Conservation (phyloP, 2,329 filamentous ascomycete species). For the Xylaria sp. region DNA sequence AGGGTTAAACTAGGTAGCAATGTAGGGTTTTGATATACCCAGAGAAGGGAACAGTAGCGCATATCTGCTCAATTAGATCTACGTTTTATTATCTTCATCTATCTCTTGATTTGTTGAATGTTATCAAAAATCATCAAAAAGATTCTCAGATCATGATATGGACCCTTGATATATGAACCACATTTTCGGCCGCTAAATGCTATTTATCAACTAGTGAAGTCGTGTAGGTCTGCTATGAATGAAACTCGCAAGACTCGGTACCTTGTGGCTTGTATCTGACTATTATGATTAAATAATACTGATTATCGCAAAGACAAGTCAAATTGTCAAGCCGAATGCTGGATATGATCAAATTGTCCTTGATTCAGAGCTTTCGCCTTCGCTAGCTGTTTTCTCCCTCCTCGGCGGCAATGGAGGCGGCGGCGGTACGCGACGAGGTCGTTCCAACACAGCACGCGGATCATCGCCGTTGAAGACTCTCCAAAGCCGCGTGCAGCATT, state of each 20-base stretch:
- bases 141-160: background rate
- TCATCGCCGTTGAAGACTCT: conserved; percentile 54
- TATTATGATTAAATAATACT: too few relatives aligned
- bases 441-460: conserved; percentile 29
- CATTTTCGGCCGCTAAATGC: background rate
- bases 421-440: conserved; percentile 40
- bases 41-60: background rate
- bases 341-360: background rate
- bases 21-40: background rate
- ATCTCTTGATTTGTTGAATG: background rate
- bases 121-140: too few relatives aligned
- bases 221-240: background rate
- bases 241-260: too few relatives aligned
- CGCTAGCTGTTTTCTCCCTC: conserved; percentile 1
- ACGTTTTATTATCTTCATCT: too few relatives aligned
- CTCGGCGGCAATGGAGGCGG: conserved; percentile 7
- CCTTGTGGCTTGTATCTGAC: too few relatives aligned
- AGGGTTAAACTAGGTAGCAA: background rate
- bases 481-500: conserved; percentile 64
- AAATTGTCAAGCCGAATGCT: background rate
- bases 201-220: too few relatives aligned
- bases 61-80: background rate
- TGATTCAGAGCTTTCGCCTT: background rate
- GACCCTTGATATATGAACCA: background rate
- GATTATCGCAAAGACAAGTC: background rate